Base-by-base conservation (phyloP, 371 early-diverging fungal species). In the Actinomortierella wolfii region DNA sequence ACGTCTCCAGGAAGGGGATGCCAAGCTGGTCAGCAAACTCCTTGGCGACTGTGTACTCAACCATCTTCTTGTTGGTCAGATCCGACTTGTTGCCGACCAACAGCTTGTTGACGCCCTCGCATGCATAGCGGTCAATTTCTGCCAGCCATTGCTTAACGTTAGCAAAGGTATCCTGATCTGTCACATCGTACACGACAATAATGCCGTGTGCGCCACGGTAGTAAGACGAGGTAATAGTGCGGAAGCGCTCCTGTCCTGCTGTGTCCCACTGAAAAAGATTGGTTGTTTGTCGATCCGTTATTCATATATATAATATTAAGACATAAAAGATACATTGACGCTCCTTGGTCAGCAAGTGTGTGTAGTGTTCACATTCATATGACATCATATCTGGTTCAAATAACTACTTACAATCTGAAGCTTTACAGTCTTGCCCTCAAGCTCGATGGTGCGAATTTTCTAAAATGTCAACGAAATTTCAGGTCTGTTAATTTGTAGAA, bases 211-310 rank as follows among this genome's bases (percentile, higher is more conserved):
- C 99, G 34, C 98, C 98, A 58, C 99, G 86, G 83, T 98, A 98
- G 86, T 99, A 99, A 40, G 97, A 96, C 0, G 96, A 95, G 40
- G 99, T 98, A 61, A 99, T 98, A 18, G 99, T 97, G 59, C 98
- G 89, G 90, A 99, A 99, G 64, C 99, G 90, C 79, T 99, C 99
- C 86, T 99, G 99, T 26, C 99, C 99, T 41, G 99, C 99, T n/a
- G 99, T 99, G 81, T 99, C 99, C 99, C 98, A 99, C 80, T 79
- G 76, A 9, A 15, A 59, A 59, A 26, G n/a, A 39, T 48, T 51
- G 24, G 34, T 13, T 9, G n/a, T n/a, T n/a, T n/a, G n/a, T n/a
- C n/a, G n/a, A n/a, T n/a, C n/a, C n/a, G n/a, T n/a, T n/a, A n/a
- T n/a, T n/a, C n/a, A n/a, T n/a, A n/a, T n/a, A n/a, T n/a, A n/a